phyloP scores from a whole-genome alignment of 495 filamentous ascomycete species.

The Thermochaetoides thermophila region DNA sequence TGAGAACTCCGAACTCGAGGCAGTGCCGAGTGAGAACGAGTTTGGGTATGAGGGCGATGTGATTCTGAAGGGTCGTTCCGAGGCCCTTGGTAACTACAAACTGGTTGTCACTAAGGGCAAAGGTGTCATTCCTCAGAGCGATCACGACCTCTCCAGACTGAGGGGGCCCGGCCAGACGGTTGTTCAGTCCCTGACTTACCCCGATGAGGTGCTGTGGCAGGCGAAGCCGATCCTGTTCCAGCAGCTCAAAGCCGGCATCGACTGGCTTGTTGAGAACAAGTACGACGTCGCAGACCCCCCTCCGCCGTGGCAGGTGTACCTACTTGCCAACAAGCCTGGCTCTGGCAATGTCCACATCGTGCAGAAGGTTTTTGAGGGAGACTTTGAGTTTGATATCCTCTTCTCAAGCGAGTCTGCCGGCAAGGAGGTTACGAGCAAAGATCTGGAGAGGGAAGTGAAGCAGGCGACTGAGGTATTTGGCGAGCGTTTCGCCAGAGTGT shows the following conservation, averaged over 20 bases:
- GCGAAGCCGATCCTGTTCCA: constrained; percentile 66
- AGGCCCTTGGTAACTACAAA: constrained; percentile 70
- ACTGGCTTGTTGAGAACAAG: constrained; percentile 45
- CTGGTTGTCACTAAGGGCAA: constrained; percentile 61
- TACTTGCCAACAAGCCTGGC: constrained; percentile 51
- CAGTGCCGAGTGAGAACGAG: constrained; percentile 33
- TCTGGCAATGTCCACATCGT: constrained; percentile 75
- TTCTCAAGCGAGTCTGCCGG: constrained; percentile 70
- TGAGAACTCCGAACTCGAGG: constrained; percentile 40
- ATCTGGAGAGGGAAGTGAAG: constrained; percentile 54
- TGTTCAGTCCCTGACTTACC: constrained; percentile 54
- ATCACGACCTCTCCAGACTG: constrained; percentile 40
- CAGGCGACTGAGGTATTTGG: constrained; percentile 51
- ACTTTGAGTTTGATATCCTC: constrained; percentile 88
- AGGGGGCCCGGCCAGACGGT: constrained; percentile 60
- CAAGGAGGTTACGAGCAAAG: constrained; percentile 41
- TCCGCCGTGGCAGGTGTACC: constrained; percentile 77
- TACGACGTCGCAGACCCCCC: constrained; percentile 60
- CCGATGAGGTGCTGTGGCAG: constrained; percentile 68
- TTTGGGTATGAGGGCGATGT: constrained; percentile 56
- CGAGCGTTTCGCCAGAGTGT: constrained; percentile 56
- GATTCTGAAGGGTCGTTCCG: constrained; percentile 55
- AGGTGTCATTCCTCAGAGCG: constrained; percentile 47
- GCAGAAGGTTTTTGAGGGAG: constrained; percentile 82
- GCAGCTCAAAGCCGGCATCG: constrained; percentile 62